phyloP scores from a whole-genome alignment of 805 yeast species.

The Candida alai region DNA sequence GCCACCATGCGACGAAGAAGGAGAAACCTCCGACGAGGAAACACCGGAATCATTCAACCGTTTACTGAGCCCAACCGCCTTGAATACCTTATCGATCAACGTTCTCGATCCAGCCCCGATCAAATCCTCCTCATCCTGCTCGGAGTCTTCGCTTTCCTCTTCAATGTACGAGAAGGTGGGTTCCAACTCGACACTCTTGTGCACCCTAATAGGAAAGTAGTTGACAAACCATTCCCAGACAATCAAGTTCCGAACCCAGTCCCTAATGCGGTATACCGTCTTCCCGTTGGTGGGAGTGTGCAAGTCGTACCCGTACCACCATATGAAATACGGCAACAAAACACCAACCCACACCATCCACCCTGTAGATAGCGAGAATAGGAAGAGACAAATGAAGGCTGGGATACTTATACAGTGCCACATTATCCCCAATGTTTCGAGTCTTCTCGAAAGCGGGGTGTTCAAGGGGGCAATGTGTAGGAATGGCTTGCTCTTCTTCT shows the following conservation, averaged over 20 bases:
- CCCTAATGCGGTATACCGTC: slow-evolving; percentile 53
- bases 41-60: slow-evolving; percentile 27
- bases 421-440: slow-evolving; percentile 65
- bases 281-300: slow-evolving; percentile 75
- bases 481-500: slow-evolving; percentile 5
- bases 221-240: slow-evolving; percentile 70
- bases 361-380: slow-evolving; percentile 42
- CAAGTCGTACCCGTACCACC: slow-evolving; percentile 53
- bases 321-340: slow-evolving; percentile 54
- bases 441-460: slow-evolving; percentile 53
- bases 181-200: slow-evolving; percentile 61
- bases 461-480: slow-evolving; percentile 50
- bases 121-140: slow-evolving; percentile 41
- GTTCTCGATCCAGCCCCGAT: slow-evolving; percentile 36
- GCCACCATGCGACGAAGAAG: slow-evolving; percentile 9
- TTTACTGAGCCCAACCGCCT: slow-evolving; percentile 33
- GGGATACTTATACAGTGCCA: slow-evolving; percentile 76
- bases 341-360: slow-evolving; percentile 70
- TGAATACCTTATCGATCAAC: slow-evolving; percentile 31
- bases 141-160: slow-evolving; percentile 20
- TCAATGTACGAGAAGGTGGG: slow-evolving; percentile 60
- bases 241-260: slow-evolving; percentile 49
- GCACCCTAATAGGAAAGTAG: slow-evolving; percentile 76
- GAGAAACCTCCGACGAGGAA: background rate
- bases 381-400: slow-evolving; percentile 48